Evolutionary conservation across 768 basidiomycete species (phyloP).

Genomic region (Omphalotus guepiniiformis): DNA sequence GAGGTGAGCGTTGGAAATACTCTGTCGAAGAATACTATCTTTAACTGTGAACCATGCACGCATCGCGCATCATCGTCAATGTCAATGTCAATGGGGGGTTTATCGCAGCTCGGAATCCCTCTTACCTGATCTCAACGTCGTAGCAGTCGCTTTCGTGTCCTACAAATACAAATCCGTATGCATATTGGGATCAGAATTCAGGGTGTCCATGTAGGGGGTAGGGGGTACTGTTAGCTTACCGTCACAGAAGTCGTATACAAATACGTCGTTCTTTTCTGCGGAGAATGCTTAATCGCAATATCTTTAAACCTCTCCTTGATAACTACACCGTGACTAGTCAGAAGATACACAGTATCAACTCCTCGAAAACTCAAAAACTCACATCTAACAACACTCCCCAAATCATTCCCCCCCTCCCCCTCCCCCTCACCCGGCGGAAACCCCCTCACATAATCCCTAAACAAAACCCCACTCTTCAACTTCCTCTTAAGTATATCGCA

Average conservation of each 20-base stretch:
- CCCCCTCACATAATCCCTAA: slow-evolving; percentile 53
- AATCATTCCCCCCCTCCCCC: slow-evolving; percentile 61
- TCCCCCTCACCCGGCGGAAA: too few species aligned
- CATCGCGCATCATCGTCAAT: background rate
- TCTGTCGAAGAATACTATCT: slow-evolving; percentile 50
- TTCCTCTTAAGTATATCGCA: slow-evolving; percentile 56
- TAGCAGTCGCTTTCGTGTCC: slow-evolving; percentile 55
- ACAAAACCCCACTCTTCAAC: slow-evolving; percentile 40
- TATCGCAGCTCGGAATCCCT: background rate
- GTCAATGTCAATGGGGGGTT: background rate
- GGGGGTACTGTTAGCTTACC: slow-evolving; percentile 31
- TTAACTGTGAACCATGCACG: slow-evolving; percentile 30
- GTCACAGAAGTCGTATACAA: slow-evolving; percentile 58
- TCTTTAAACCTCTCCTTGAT: slow-evolving; percentile 51
- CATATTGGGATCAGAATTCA: too few species aligned
- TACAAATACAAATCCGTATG: too few species aligned
- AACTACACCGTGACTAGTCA: slow-evolving; percentile 18
- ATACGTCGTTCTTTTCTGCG: slow-evolving; percentile 48
- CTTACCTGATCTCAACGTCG: slow-evolving; percentile 48
- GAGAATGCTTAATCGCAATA: slow-evolving; percentile 40
- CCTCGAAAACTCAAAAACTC: slow-evolving; percentile 18
- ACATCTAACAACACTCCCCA: slow-evolving; percentile 52
- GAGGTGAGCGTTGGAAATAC: slow-evolving; percentile 45
- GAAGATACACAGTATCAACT: background rate
- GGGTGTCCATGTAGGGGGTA: background rate